phyloP scores from a whole-genome alignment of 495 filamentous ascomycete genomes.

The Penicillium coprophilum region DNA sequence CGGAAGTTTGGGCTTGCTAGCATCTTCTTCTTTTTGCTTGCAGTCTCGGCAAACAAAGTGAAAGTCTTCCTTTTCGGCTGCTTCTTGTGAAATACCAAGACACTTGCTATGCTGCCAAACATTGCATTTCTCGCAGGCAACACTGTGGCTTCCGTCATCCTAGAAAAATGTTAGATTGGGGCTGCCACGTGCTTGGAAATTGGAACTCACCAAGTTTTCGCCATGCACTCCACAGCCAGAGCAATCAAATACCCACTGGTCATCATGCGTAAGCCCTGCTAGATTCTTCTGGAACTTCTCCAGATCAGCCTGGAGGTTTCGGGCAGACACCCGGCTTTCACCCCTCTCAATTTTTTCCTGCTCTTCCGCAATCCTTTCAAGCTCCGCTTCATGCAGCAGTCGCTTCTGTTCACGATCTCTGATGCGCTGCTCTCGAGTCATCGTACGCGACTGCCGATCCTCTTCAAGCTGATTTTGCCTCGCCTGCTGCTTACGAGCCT shows the following conservation, averaged over 20 bases:
- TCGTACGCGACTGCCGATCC: constrained; percentile 77
- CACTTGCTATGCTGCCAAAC: constrained; percentile 97
- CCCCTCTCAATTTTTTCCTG: constrained; percentile 64
- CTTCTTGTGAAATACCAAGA: constrained; percentile 70
- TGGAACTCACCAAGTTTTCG: constrained; percentile 63
- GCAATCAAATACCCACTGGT: constrained; percentile 95
- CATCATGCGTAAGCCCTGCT: constrained; percentile 70
- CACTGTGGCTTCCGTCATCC: constrained; percentile 90
- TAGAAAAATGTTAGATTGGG: constrained; percentile 31
- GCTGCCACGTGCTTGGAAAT: not conserved
- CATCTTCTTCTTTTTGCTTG: constrained; percentile 62
- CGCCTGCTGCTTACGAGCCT: constrained; percentile 67
- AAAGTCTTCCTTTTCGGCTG: constrained; percentile 84
- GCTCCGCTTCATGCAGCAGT: constrained; percentile 76
- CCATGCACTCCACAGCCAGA: constrained; percentile 82
- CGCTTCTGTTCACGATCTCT: constrained; percentile 81
- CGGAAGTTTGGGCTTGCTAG: constrained; percentile 64
- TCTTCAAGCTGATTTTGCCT: constrained; percentile 67
- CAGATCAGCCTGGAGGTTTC: constrained; percentile 74
- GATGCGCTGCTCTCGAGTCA: constrained; percentile 79
- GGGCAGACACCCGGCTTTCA: constrained; percentile 69
- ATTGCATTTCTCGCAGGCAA: constrained; percentile 93
- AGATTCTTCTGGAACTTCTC: constrained; percentile 72
- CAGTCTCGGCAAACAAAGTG: constrained; percentile 84
- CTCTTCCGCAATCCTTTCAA: constrained; percentile 74